Base-by-base conservation (phyloP, 75 land plant genomes). In the Sequoiadendron giganteum region DNA sequence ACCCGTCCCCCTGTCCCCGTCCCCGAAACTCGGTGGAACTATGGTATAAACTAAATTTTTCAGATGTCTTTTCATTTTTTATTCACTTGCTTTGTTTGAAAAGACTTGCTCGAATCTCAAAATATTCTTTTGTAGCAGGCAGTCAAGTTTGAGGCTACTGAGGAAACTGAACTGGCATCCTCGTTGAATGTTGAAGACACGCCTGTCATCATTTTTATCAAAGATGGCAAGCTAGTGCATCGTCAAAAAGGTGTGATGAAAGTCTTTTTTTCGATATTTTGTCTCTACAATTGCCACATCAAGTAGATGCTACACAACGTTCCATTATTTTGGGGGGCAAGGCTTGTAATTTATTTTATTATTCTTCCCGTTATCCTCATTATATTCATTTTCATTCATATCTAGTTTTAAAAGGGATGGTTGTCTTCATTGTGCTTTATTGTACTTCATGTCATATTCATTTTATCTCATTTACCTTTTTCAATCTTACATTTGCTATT, bases 171-270 rank as follows among this genome's bases (percentile, higher is more conserved):
- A 47, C 87, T 95, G 85, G 93, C 89, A 52, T 89, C 93, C 76
- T 92, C 93, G 43, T 87, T 95, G 30, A 68, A 93, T 56, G 93
- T 95, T 15, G 87, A 93, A 16, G 70, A 76, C 25, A 93, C 91
- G 49, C 96, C 96, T 54, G 94, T 93, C 87, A 40, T 93, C 3
- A 89, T 95, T 34, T 95, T 95, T 90, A 92, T 94, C 16, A 93
- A 92, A 91, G 90, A 94, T 1, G 96, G 96, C 55, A 93, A 93
- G 42, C 90, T 95, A 38, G 88, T 93, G 32, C 88, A 92, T 85
- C 92, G 96, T 3, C 94, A 93, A 58, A 92, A 88, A 89, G 94
- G 96, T 95, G 86, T 47, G 79, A 3, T 28, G 32, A 45, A 47
- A 45, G 52, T 45, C 47, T 82, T 82, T 42, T 48, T 52, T 81